A percentile compares a stretch with the other conserved stretches of the same genome.
These are phyloP conservation scores for Metarhizium rileyi DNA, from an alignment of 2,329 filamentous ascomycete species.

Conservation along the genomic window DNA sequence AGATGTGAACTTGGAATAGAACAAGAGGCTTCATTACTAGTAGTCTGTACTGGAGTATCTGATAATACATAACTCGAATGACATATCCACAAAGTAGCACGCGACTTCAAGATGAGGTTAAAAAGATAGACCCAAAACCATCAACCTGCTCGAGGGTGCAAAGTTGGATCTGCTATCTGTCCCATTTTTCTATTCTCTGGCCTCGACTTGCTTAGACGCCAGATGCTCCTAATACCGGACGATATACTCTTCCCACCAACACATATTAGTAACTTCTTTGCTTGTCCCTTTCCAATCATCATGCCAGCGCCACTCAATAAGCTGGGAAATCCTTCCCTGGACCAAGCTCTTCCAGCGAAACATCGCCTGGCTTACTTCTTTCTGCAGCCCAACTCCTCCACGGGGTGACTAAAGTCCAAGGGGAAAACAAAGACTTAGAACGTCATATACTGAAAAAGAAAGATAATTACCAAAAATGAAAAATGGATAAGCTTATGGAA, in stretches of 20 bases:
- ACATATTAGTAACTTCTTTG: slow-evolving; percentile 6
- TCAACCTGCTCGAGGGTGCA: too few species aligned
- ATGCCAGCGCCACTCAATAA: background rate
- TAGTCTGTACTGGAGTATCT: too few species aligned
- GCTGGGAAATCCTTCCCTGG: background rate
- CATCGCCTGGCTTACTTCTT: background rate
- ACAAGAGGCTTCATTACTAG: too few species aligned
- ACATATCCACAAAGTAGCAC: too few species aligned
- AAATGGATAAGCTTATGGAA: background rate
- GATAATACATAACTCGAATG: too few species aligned
- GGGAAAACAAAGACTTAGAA: background rate
- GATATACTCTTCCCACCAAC: slow-evolving; percentile 4
- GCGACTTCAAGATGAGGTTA: too few species aligned
- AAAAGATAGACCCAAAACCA: too few species aligned
- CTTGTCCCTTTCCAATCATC: background rate
- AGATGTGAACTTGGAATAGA: too few species aligned
- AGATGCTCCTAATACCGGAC: slow-evolving; percentile 3
- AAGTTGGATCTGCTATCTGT: too few species aligned
- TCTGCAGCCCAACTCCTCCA: background rate
- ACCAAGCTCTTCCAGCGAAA: background rate
- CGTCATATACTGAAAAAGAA: slow-evolving; percentile 3
- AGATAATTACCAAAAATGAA: slow-evolving; percentile 9
- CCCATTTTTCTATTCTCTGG: background rate
- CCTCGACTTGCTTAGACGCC: background rate
- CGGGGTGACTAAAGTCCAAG: background rate